Percentiles rank a stretch among this genome's conserved stretches.
Conservation (phyloP, 306 rosid species). For the Acmispon strigosus region DNA sequence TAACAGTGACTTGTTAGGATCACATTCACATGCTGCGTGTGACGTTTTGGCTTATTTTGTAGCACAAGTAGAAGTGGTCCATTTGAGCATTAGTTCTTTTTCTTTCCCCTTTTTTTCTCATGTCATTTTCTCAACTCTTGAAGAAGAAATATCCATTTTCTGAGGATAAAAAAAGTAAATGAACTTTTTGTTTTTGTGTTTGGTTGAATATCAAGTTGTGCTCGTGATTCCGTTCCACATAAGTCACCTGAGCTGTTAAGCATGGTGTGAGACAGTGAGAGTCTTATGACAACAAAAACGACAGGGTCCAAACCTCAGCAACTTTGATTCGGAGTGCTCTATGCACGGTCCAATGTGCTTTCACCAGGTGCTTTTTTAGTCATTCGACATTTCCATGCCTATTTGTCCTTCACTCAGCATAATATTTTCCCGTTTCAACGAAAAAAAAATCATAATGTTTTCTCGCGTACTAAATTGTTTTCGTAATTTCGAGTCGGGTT, state of each 20-base stretch:
- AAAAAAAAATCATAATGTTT: too few relatives aligned
- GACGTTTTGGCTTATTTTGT: background rate
- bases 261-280: background rate
- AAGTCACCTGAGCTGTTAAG: background rate
- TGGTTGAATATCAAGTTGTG: background rate
- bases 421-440: too few relatives aligned
- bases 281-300: background rate
- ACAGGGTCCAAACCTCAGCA: background rate
- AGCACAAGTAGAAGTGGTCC: constrained; percentile 6
- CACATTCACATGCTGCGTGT: background rate
- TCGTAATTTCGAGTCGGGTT: too few relatives aligned
- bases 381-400: background rate
- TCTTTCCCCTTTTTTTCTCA: background rate
- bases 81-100: constrained; percentile 3
- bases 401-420: background rate
- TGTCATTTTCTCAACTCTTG: background rate
- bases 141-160: background rate
- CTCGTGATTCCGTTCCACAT: constrained; percentile 9
- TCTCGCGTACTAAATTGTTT: too few relatives aligned
- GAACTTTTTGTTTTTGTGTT: background rate
- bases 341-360: background rate
- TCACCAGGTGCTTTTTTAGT: background rate
- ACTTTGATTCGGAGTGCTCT: background rate
- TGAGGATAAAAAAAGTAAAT: background rate
- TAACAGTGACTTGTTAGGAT: constrained; percentile 8